A percentile compares a stretch with the other conserved stretches of the same genome.
phyloP scores from a whole-genome alignment of 2,329 filamentous ascomycete species.

The Periglandula ipomoeae region DNA sequence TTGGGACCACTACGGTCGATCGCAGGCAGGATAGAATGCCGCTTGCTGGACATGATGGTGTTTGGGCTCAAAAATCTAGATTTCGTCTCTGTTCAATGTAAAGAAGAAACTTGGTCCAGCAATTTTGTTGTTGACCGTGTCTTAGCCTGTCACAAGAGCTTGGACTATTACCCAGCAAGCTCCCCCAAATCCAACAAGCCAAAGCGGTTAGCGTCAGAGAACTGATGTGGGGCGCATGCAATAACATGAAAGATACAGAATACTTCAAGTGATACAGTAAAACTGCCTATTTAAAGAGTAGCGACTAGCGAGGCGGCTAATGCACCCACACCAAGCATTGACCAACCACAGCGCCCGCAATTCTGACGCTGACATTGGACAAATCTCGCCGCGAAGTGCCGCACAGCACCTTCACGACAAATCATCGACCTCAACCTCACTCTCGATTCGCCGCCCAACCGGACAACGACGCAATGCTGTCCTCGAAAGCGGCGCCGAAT shows the following conservation, averaged over 20 bases:
- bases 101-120: too few relatives aligned
- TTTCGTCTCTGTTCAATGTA: too few relatives aligned
- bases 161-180: not conserved
- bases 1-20: constrained; percentile 45
- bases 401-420: constrained; percentile 21
- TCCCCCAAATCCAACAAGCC: not conserved
- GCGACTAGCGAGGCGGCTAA: constrained; percentile 21
- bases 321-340: constrained; percentile 24
- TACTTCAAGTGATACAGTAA: not conserved
- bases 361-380: constrained; percentile 26
- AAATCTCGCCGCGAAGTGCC: constrained; percentile 26
- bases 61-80: too few relatives aligned
- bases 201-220: not conserved
- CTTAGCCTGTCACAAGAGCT: too few relatives aligned
- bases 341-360: constrained; percentile 31
- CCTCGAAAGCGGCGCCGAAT: constrained; percentile 32
- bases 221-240: not conserved
- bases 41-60: constrained; percentile 42
- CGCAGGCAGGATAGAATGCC: constrained; percentile 47
- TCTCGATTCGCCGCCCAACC: constrained; percentile 14
- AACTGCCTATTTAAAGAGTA: constrained; percentile 7
- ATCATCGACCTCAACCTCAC: constrained; percentile 16
- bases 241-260: not conserved
- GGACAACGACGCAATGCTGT: constrained; percentile 32
- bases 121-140: too few relatives aligned